Evolutionary conservation across 129 eudicot species (phyloP), one percentile per base, ranked within the genome.

Genomic region (Cynara cardunculus): DNA sequence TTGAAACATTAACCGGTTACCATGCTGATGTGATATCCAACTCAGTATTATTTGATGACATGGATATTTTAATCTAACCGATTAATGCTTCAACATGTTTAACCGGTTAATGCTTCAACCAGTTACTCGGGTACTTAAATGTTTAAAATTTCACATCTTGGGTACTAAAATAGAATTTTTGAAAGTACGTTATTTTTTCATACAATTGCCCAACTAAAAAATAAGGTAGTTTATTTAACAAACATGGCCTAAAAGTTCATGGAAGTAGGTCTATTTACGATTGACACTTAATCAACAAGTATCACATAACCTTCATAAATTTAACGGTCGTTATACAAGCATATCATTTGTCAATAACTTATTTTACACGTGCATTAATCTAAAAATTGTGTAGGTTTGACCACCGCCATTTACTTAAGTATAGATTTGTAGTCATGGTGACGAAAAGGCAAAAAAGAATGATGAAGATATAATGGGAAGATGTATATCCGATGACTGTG

Each of bases 401-500:
- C 65, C 65, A n/a, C 5, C 4, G 18, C 22, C 21, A 22, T 49
- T 49, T 49, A 16, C 62, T 49, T 16, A 49, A 49, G 8, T 18
- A 56, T 3, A 56, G 0, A 10, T 56, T 18, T 56, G 10, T 56
- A 56, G 65, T 56, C n/a, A 56, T 56, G 12, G 11, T 41, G 0
- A 41, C 3, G 65, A 56, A 56, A 56, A 56, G 65, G 65, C 65
- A n/a, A 5, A 3, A 56, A 1, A 53, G 62, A 56, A 56, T 19
- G 24, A 56, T n/a, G 25, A 56, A 56, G 24, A 56, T 56, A 56
- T 56, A 6, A 56, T 81, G 14, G 26, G 1, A 10, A 35, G 16
- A 56, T 53, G n/a, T 71, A 34, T 71, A 37, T 82, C 73, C 78
- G 25, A 27, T 34, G 77, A 82, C 82, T 56, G 2, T 21, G 44